A percentile compares a stretch with the other conserved stretches of the same genome.
phyloP scores from a whole-genome alignment of 495 filamentous ascomycete species.

The Xylaria longipes region DNA sequence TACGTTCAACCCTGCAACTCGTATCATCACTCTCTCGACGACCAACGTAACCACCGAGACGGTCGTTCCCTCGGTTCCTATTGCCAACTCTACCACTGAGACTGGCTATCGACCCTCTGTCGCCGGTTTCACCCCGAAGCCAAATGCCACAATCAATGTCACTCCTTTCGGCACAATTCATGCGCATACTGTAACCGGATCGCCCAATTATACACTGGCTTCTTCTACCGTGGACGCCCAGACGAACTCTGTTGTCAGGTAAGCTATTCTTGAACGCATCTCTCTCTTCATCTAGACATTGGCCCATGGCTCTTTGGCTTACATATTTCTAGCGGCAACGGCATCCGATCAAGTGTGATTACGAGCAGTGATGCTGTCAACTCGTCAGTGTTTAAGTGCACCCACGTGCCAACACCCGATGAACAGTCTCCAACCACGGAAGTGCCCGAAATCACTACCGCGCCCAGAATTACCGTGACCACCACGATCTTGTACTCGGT shows the following conservation, averaged over 20 bases:
- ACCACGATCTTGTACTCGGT: constrained; percentile 13
- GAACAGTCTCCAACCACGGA: neutral
- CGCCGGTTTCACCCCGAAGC: neutral
- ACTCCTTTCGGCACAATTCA: constrained; percentile 5
- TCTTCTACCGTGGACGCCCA: constrained; percentile 5
- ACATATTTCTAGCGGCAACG: neutral
- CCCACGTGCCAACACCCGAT: neutral
- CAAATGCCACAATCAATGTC: neutral
- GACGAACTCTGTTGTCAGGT: neutral
- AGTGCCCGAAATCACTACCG: neutral
- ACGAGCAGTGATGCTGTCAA: neutral
- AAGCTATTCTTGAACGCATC: neutral
- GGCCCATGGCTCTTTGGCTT: neutral
- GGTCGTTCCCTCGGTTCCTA: neutral
- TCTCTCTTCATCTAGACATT: neutral
- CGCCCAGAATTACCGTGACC: constrained; percentile 20
- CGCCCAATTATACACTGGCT: neutral
- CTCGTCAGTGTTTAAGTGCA: constrained; percentile 11
- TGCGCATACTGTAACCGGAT: constrained; percentile 5
- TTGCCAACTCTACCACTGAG: neutral
- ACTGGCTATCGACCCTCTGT: neutral
- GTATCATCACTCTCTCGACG: constrained; percentile 11
- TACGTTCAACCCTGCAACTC: constrained; percentile 7
- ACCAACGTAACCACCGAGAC: constrained; percentile 2
- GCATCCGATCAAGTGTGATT: neutral